A percentile compares a stretch with the other conserved stretches of the same genome.
Conservation (phyloP, 371 early-diverging fungal genomes). For the Zopfochytrium polystomum region DNA sequence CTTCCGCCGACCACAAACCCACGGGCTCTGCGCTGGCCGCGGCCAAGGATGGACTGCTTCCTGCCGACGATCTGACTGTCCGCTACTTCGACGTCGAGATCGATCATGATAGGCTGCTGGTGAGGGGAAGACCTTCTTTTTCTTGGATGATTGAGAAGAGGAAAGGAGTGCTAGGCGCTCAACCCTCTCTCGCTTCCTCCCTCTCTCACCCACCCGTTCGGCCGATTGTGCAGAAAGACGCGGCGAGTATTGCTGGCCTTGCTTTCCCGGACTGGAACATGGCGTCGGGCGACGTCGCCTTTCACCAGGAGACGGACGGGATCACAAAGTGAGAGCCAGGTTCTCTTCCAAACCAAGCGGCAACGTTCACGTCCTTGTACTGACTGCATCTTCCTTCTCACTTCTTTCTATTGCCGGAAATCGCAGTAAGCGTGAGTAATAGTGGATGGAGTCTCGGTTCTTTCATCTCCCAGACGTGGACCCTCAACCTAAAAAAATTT, state of each 20-base stretch:
- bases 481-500: conserved; percentile 8
- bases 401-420: too few relatives aligned
- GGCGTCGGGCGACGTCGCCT: conserved; percentile 24
- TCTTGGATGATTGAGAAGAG: neutral
- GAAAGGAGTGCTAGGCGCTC: neutral
- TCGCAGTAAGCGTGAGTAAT: too few relatives aligned
- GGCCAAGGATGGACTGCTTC: too few relatives aligned
- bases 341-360: neutral
- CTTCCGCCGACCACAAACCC: too few relatives aligned
- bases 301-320: conserved; percentile 79
- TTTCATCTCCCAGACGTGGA: neutral
- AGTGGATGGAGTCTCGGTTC: neutral
- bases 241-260: conserved; percentile 16
- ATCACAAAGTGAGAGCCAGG: conserved; percentile 68
- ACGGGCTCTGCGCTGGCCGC: too few relatives aligned
- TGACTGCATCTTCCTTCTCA: conserved; percentile 9
- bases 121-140: conserved; percentile 8
- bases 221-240: conserved; percentile 11
- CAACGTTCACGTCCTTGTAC: neutral
- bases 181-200: neutral
- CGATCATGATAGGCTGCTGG: conserved; percentile 27
- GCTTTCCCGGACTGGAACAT: conserved; percentile 75
- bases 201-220: too few relatives aligned
- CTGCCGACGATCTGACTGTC: too few relatives aligned
- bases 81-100: too few relatives aligned